Evolutionary conservation across 2,329 filamentous ascomycete genomes (phyloP), one percentile per base, ranked within the genome.

Genomic region (Monosporascus sp.): DNA sequence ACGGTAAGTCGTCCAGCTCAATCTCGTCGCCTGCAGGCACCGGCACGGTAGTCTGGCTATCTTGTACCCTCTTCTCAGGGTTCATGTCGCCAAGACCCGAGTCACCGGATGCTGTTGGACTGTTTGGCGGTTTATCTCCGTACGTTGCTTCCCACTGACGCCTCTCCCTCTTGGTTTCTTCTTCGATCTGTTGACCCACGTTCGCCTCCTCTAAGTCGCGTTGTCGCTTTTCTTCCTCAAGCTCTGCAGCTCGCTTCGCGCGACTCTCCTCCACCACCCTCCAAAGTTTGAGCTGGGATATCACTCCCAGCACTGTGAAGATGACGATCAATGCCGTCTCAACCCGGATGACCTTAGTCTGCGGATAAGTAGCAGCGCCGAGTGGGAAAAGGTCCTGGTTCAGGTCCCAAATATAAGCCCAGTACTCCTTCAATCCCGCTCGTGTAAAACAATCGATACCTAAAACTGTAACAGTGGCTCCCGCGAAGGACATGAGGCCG

Each of bases 381-480:
- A 91, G 73, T 0, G 92, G 92, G 63, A 97, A 97, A 1, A 91
- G 74, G 49, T 88, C 78, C 43, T 84, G 76, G 68, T 97, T 97
- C 40, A 97, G 72, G 46, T 75, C 75, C 93, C 93, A 97, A 38
- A 96, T 78, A 68, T 95, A 97, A 6, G 90, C 80, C 93, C 93
- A 97, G 61, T 97, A 97, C 68, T 97, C 93, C 69, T 96, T 97
- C 62, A 96, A 74, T 0, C 93, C 93, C n/a, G 91, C 91, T 57
- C 85, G 79, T 63, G 86, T 93, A 63, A 93, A 95, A 70, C 91
- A 96, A 68, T 97, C 93, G 54, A 97, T 88, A 2, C 93, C 93
- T 2, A 97, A 72, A 16, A 96, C 81, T 1, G 87, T 78, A 3
- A 83, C 83, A 0, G 91, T 96, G 3, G 91, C 87, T 7, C 93